Conservation (phyloP, 1,284 basidiomycete genomes). For the Trichosporon sp. region DNA sequence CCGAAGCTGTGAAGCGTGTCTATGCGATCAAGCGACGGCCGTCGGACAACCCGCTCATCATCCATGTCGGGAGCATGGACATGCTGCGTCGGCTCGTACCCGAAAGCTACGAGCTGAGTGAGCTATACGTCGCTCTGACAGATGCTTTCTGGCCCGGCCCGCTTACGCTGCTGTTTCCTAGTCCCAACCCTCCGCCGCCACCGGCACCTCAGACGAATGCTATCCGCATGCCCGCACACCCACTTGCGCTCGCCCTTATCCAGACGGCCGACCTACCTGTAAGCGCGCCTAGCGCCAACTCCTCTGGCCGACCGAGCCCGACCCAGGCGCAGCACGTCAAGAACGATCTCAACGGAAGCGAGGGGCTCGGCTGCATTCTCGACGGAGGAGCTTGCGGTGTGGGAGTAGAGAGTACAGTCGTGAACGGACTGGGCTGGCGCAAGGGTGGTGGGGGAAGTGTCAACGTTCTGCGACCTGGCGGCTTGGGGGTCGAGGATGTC, state of each 20-base stretch:
- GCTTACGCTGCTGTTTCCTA: slow-evolving; percentile 85
- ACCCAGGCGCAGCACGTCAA: slow-evolving; percentile 84
- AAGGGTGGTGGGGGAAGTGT: slow-evolving; percentile 60
- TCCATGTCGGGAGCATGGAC: slow-evolving; percentile 78
- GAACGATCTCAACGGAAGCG: slow-evolving; percentile 60
- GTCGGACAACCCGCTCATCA: slow-evolving; percentile 94
- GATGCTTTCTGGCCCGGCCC: slow-evolving; percentile 91
- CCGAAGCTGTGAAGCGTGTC: slow-evolving; percentile 64
- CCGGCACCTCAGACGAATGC: slow-evolving; percentile 64
- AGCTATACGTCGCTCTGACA: slow-evolving; percentile 66
- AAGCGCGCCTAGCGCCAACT: slow-evolving; percentile 93
- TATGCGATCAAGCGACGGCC: slow-evolving; percentile 90
- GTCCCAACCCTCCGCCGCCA: slow-evolving; percentile 48
- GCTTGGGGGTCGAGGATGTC: slow-evolving; percentile 84
- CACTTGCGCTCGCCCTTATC: slow-evolving; percentile 85
- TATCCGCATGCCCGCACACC: slow-evolving; percentile 89
- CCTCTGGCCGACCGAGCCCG: slow-evolving; percentile 87
- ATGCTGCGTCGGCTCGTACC: slow-evolving; percentile 78
- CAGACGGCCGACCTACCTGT: slow-evolving; percentile 67
- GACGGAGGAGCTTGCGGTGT: slow-evolving; percentile 90
- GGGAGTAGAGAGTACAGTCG: slow-evolving; percentile 91
- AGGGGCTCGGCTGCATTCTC: slow-evolving; percentile 69
- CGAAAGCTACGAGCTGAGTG: slow-evolving; percentile 56
- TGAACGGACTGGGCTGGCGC: slow-evolving; percentile 66
- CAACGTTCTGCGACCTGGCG: slow-evolving; percentile 84